These are phyloP conservation scores for Hordeum vulgare DNA, from an alignment of 176 grass and related monocot genomes.

Conservation along the genomic window DNA sequence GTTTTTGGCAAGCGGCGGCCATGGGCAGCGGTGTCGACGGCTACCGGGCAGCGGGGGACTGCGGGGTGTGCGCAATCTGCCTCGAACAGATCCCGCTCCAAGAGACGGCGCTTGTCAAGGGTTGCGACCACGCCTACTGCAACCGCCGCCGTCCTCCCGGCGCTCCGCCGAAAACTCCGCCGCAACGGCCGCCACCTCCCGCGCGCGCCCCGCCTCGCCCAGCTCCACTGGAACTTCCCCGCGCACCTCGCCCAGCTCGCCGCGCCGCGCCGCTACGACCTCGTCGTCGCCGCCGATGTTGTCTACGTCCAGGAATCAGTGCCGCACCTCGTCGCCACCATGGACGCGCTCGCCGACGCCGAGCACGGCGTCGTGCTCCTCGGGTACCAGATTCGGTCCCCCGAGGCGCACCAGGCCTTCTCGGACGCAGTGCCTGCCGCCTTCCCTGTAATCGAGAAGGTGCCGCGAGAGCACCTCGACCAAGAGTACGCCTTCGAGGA, in stretches of 20 bases:
- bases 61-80: too few relatives aligned
- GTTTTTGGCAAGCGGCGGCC: too few relatives aligned
- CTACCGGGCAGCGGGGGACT: too few relatives aligned
- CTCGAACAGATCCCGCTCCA: too few relatives aligned
- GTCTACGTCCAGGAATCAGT: slow-evolving; percentile 88
- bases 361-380: slow-evolving; percentile 52
- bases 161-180: slow-evolving; percentile 77
- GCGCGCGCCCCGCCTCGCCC: too few relatives aligned
- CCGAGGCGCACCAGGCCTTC: slow-evolving; percentile 72
- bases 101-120: too few relatives aligned
- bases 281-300: slow-evolving; percentile 82
- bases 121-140: too few relatives aligned
- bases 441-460: slow-evolving; percentile 79
- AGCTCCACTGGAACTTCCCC: too few relatives aligned
- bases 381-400: too few relatives aligned
- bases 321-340: slow-evolving; percentile 65
- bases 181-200: slow-evolving; percentile 56
- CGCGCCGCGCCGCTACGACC: slow-evolving; percentile 62
- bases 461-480: slow-evolving; percentile 65
- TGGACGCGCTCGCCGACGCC: slow-evolving; percentile 64
- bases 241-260: too few relatives aligned
- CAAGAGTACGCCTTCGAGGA: slow-evolving; percentile 78
- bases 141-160: slow-evolving; percentile 84
- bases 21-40: too few relatives aligned
- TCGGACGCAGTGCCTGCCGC: slow-evolving; percentile 48